Evolutionary conservation across 1,139 yeast species (phyloP).

Genomic region (Debaryomyces fabryi): DNA sequence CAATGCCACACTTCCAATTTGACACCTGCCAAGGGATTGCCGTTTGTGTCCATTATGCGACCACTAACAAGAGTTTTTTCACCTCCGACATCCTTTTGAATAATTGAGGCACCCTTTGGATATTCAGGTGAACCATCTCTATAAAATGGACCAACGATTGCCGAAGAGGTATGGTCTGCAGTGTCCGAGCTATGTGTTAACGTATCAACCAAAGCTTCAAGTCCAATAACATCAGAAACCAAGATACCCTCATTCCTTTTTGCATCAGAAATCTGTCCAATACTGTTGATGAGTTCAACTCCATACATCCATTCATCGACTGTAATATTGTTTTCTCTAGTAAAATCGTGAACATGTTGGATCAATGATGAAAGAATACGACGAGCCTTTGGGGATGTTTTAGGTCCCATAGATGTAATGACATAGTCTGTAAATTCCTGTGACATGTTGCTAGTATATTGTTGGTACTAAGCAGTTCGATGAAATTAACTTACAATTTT

Average conservation of each 20-base stretch:
- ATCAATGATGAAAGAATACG: slow-evolving; percentile 25
- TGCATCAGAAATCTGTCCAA: slow-evolving; percentile 19
- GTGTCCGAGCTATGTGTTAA: slow-evolving; percentile 24
- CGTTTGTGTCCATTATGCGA: slow-evolving; percentile 18
- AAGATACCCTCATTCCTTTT: slow-evolving; percentile 19
- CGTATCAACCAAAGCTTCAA: slow-evolving; percentile 18
- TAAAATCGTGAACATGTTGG: slow-evolving; percentile 19
- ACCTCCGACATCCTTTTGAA: slow-evolving; percentile 34
- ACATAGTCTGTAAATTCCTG: slow-evolving; percentile 30
- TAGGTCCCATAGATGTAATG: slow-evolving; percentile 31
- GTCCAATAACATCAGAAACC: slow-evolving; percentile 18
- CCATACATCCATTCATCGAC: slow-evolving; percentile 20
- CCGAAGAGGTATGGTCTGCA: slow-evolving; percentile 28
- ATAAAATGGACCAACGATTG: slow-evolving; percentile 31
- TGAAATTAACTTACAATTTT: background rate
- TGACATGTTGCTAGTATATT: slow-evolving; percentile 15
- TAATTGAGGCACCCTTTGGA: slow-evolving; percentile 28
- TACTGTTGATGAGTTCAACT: slow-evolving; percentile 17
- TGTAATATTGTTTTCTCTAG: slow-evolving; percentile 20
- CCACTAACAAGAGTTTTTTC: slow-evolving; percentile 27
- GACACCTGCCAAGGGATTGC: slow-evolving; percentile 18
- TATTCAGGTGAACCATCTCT: slow-evolving; percentile 29
- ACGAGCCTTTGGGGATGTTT: slow-evolving; percentile 27
- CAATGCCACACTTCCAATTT: slow-evolving; percentile 21
- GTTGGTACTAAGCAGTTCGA: background rate